Percentiles rank a stretch among this genome's conserved stretches.
These are phyloP conservation scores for Prototheca cutis DNA, from an alignment of 163 green algal genomes.

Conservation along the genomic window DNA sequence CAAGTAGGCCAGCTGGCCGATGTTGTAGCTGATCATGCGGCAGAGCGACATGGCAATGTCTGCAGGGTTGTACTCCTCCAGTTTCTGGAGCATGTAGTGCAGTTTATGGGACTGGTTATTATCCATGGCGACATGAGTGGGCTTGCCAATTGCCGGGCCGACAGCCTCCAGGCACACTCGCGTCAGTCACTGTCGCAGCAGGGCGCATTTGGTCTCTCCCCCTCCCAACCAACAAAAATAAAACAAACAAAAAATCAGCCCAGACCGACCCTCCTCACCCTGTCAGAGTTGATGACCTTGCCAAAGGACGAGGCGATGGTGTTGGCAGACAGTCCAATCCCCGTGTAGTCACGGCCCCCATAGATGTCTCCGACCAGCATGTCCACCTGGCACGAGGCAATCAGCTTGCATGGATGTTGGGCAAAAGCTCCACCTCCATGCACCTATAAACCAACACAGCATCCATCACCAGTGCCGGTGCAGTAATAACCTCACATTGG, in stretches of 20 bases:
- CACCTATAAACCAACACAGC: no score
- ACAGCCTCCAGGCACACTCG: no score
- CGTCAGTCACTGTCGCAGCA: no score
- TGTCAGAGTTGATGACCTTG: conserved; percentile 67
- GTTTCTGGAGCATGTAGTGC: no score
- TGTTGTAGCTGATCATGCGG: conserved; percentile 98
- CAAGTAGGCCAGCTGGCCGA: conserved; percentile 92
- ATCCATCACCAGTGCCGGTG: background rate
- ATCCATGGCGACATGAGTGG: no score
- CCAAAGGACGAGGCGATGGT: conserved; percentile 96
- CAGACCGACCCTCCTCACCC: conserved; percentile 17
- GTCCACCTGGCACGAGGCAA: conserved; percentile 64
- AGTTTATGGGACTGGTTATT: no score
- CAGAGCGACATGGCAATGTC: conserved; percentile 49
- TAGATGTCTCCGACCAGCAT: conserved; percentile 99
- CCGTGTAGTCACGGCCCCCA: conserved; percentile 79
- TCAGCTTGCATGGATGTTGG: background rate
- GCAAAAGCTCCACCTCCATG: no score
- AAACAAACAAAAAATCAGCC: background rate
- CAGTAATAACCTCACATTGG: conserved; percentile 22
- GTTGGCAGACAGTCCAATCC: conserved; percentile 81
- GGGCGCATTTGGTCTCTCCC: no score
- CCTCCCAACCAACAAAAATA: background rate
- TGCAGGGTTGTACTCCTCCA: conserved; percentile 33
- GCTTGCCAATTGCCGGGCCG: no score